Evolutionary conservation across 2,329 filamentous ascomycete species (phyloP).

Genomic region (Gnomoniopsis smithogilvyi): DNA sequence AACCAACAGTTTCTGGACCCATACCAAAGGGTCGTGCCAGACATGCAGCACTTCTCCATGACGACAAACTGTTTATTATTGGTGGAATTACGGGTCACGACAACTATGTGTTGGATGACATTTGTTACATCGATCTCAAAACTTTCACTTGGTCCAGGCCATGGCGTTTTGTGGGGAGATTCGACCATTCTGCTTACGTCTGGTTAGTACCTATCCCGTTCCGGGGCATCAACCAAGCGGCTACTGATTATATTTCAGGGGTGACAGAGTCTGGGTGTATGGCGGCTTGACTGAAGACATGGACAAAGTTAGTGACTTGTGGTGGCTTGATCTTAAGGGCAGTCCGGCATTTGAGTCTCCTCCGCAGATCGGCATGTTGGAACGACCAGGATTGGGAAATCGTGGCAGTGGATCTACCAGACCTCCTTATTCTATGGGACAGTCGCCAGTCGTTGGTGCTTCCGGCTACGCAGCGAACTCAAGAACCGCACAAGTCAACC

Average conservation of each 20-base stretch:
- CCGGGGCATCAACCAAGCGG: background rate
- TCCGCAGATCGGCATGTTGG: constrained; percentile 53
- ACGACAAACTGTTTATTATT: constrained; percentile 94
- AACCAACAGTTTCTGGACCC: constrained; percentile 80
- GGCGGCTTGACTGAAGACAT: constrained; percentile 93
- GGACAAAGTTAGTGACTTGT: constrained; percentile 94
- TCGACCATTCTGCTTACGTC: constrained; percentile 93
- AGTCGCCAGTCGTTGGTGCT: constrained; percentile 51
- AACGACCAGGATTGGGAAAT: constrained; percentile 40
- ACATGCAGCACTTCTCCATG: constrained; percentile 90
- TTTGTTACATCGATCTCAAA: constrained; percentile 94
- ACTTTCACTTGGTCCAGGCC: constrained; percentile 96
- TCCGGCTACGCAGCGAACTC: constrained; percentile 68
- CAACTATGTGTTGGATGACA: constrained; percentile 89
- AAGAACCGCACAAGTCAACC: constrained; percentile 63
- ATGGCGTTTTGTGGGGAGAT: constrained; percentile 92
- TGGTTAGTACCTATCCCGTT: constrained; percentile 59
- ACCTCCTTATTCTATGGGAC: constrained; percentile 47
- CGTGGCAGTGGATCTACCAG: constrained; percentile 49
- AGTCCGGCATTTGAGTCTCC: constrained; percentile 78
- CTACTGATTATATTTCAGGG: constrained; percentile 32
- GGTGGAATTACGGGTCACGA: constrained; percentile 94
- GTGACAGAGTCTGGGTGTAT: constrained; percentile 92
- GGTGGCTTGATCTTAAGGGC: constrained; percentile 95
- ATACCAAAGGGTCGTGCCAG: constrained; percentile 86